Evolutionary conservation across 345 rosid species (phyloP).

Genomic region (Excoecaria cochinchinensis): DNA sequence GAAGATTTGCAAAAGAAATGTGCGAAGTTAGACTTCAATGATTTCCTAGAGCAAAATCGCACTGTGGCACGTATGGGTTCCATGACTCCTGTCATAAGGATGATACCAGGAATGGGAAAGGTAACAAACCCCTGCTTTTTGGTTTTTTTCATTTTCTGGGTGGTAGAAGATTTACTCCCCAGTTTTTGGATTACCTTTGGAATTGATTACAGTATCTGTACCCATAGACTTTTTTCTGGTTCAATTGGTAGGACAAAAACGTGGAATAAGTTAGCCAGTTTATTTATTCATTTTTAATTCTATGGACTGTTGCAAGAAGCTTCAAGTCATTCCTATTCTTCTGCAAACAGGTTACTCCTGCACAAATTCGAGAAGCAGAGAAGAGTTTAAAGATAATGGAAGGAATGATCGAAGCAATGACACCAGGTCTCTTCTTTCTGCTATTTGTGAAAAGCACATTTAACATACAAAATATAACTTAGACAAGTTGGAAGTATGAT

Average conservation of each 20-base stretch:
- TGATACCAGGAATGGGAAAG: slow-evolving; percentile 99
- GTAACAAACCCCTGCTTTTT: slow-evolving; percentile 32
- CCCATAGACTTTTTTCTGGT: neutral
- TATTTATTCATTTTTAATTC: neutral
- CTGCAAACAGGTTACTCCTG: slow-evolving; percentile 68
- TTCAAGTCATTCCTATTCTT: slow-evolving; percentile 4
- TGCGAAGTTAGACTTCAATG: slow-evolving; percentile 95
- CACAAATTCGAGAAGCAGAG: slow-evolving; percentile 94
- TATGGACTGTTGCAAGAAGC: neutral
- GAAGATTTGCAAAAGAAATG: slow-evolving; percentile 97
- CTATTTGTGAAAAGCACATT: slow-evolving; percentile 10
- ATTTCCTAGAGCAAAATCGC: slow-evolving; percentile 91
- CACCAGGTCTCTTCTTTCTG: slow-evolving; percentile 57
- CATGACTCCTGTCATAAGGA: slow-evolving; percentile 85
- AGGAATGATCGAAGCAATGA: slow-evolving; percentile 90
- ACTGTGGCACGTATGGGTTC: slow-evolving; percentile 99
- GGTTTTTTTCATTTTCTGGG: neutral
- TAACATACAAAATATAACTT: slow-evolving; percentile 8
- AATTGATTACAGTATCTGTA: neutral
- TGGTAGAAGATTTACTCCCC: neutral
- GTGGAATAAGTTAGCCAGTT: neutral
- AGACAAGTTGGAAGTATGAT: neutral
- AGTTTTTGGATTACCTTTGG: neutral
- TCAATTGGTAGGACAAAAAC: neutral
- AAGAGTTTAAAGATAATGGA: slow-evolving; percentile 83